These are phyloP conservation scores for Penicillium manginii DNA, from an alignment of 495 filamentous ascomycete genomes.

Conservation along the genomic window DNA sequence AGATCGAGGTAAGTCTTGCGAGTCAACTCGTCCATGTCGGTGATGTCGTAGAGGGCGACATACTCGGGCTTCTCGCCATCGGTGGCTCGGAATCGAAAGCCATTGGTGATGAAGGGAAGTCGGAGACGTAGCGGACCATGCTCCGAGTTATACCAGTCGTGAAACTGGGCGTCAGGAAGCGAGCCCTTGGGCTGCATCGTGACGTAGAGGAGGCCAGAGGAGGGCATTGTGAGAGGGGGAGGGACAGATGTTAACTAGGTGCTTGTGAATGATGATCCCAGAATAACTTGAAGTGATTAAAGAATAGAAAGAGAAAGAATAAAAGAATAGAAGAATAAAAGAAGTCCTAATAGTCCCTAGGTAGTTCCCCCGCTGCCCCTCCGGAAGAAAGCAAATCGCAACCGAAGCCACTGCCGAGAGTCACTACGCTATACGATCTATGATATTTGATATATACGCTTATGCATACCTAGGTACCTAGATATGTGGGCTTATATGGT, in stretches of 20 bases:
- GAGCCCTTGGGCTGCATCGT: constrained; percentile 73
- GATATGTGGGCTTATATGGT: too few relatives aligned
- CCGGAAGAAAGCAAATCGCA: constrained; percentile 30
- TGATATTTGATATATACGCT: too few relatives aligned
- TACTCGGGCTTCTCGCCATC: constrained; percentile 65
- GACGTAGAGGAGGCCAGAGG: constrained; percentile 72
- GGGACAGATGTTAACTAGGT: too few relatives aligned
- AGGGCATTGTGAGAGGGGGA: constrained; percentile 36
- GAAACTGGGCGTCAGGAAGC: constrained; percentile 70
- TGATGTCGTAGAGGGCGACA: constrained; percentile 80
- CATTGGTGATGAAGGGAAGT: constrained; percentile 72
- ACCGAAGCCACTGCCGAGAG: constrained; percentile 31
- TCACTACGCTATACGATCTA: neutral
- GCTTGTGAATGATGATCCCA: too few relatives aligned
- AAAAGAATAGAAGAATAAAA: neutral
- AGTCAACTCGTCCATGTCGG: constrained; percentile 68
- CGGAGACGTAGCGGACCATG: constrained; percentile 79
- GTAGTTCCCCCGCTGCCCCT: neutral
- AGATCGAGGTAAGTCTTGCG: constrained; percentile 68
- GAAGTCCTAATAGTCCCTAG: too few relatives aligned
- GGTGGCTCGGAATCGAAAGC: constrained; percentile 73
- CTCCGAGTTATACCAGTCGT: constrained; percentile 92
- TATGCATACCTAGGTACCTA: too few relatives aligned
- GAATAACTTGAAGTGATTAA: neutral
- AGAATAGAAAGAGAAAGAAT: neutral